A percentile compares a stretch with the other conserved stretches of the same genome.
These are phyloP conservation scores for Beta macrorhiza DNA, from an alignment of 179 eudicot species.

Conservation along the genomic window DNA sequence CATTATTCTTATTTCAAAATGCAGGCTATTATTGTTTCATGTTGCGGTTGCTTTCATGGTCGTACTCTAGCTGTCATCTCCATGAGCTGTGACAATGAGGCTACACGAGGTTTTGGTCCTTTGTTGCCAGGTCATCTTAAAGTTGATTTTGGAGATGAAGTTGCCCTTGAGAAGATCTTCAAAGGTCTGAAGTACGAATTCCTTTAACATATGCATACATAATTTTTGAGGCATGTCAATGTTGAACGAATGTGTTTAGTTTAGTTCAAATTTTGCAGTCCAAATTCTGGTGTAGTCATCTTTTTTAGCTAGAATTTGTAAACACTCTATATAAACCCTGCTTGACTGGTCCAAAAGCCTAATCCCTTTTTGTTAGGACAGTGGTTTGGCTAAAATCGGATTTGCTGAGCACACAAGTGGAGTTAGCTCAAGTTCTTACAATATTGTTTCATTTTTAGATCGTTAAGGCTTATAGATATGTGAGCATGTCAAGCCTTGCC, in stretches of 20 bases:
- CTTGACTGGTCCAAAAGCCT: not conserved
- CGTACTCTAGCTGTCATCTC: slow-evolving; percentile 88
- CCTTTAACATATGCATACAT: not conserved
- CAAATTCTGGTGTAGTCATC: not conserved
- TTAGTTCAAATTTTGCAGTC: not conserved
- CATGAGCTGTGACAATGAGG: slow-evolving; percentile 98
- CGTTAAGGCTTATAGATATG: not conserved
- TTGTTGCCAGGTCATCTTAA: slow-evolving; percentile 79
- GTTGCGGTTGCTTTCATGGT: slow-evolving; percentile 98
- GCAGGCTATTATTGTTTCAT: slow-evolving; percentile 92
- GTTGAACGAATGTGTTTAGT: not conserved
- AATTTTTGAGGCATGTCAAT: not conserved
- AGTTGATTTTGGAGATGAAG: slow-evolving; percentile 90
- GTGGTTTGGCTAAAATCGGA: too few species aligned
- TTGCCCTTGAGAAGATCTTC: slow-evolving; percentile 73
- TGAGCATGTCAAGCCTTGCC: not conserved
- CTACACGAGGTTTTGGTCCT: slow-evolving; percentile 91
- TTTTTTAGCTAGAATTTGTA: not conserved
- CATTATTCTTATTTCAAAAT: slow-evolving; percentile 6
- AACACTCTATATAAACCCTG: not conserved
- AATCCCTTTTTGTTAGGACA: not conserved
- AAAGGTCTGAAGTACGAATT: slow-evolving; percentile 50
- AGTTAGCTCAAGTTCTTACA: not conserved
- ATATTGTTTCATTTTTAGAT: not conserved
- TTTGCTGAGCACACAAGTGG: not conserved